Evolutionary conservation across 2,329 filamentous ascomycete species (phyloP).

Genomic region (Ilyonectria robusta): DNA sequence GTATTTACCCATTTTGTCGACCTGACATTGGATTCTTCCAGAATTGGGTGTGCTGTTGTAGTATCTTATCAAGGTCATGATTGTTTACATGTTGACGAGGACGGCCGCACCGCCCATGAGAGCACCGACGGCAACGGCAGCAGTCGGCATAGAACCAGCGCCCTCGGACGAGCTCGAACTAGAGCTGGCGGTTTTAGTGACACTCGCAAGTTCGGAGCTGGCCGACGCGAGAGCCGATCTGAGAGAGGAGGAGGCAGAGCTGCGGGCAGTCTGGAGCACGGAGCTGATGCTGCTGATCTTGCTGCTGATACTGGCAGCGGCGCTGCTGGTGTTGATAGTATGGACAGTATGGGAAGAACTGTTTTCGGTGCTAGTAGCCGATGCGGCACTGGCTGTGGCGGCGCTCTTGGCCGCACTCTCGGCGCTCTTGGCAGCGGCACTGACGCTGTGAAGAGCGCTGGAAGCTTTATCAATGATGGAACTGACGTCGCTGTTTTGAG

Average conservation of each 20-base stretch:
- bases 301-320: slow-evolving; percentile 13
- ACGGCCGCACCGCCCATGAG: slow-evolving; percentile 14
- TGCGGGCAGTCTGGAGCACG: slow-evolving; percentile 9
- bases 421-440: no score
- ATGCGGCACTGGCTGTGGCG: no score
- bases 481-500: no score
- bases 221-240: slow-evolving; percentile 12
- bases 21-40: no score
- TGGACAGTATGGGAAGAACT: background rate
- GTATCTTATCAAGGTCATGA: no score
- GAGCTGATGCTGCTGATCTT: slow-evolving; percentile 9
- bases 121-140: slow-evolving; percentile 16
- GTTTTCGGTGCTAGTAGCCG: background rate
- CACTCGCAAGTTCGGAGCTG: background rate
- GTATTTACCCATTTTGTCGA: no score
- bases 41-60: no score
- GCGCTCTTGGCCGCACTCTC: no score
- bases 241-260: slow-evolving; percentile 10
- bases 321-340: slow-evolving; percentile 4
- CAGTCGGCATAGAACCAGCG: slow-evolving; percentile 11
- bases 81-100: slow-evolving; percentile 17
- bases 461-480: no score
- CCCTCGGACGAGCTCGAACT: background rate
- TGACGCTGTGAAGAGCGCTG: no score
- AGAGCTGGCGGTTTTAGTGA: background rate